phyloP scores from a whole-genome alignment of 345 rosid species.

The Salix suchowensis region DNA sequence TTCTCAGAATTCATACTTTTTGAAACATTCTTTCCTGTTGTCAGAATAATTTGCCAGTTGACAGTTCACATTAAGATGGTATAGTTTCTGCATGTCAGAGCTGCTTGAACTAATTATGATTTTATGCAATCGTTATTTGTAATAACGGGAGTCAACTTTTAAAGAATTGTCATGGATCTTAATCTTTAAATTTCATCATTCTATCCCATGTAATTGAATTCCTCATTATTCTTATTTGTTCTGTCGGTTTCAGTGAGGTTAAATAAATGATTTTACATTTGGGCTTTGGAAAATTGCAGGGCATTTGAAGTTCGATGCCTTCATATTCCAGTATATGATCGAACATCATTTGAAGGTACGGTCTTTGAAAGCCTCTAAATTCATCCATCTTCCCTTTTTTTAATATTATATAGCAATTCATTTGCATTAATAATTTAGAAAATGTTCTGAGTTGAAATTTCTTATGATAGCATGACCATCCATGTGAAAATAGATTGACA shows the following conservation, averaged over 20 bases:
- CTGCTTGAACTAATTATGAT: neutral
- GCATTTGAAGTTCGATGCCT: constrained; percentile 76
- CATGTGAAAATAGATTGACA: too few relatives aligned
- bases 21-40: neutral
- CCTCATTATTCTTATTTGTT: neutral
- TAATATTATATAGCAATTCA: too few relatives aligned
- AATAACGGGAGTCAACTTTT: neutral
- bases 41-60: neutral
- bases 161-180: neutral
- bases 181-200: too few relatives aligned
- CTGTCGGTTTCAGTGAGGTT: neutral
- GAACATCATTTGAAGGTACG: constrained; percentile 69
- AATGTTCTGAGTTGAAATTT: too few relatives aligned
- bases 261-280: constrained; percentile 1
- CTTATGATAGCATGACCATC: too few relatives aligned
- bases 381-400: neutral
- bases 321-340: constrained; percentile 71
- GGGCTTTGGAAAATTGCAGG: constrained; percentile 38
- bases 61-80: neutral
- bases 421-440: too few relatives aligned
- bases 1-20: neutral
- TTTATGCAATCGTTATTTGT: neutral
- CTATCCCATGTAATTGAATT: neutral
- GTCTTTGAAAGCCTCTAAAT: neutral
- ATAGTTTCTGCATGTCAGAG: neutral